Conservation (phyloP, 116 monocot genomes). For the Posidonia oceanica region DNA sequence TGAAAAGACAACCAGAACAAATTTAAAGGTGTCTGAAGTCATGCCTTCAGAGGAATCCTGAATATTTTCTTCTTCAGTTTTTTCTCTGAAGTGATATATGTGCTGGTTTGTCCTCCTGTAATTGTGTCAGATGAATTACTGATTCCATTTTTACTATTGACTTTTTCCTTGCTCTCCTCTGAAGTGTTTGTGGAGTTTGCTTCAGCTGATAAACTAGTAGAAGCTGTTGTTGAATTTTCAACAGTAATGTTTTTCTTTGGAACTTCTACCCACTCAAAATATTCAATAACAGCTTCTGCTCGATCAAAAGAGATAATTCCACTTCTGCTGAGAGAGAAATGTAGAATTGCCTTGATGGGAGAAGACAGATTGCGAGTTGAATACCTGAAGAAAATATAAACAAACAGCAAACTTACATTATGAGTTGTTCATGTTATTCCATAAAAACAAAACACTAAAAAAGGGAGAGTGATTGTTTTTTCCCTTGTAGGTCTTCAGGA, state of each 20-base stretch:
- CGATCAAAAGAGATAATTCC: slow-evolving; percentile 85
- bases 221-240: slow-evolving; percentile 27
- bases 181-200: slow-evolving; percentile 18
- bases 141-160: slow-evolving; percentile 24
- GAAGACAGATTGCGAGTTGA: slow-evolving; percentile 62
- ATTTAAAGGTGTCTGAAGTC: too few species aligned
- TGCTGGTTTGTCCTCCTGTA: slow-evolving; percentile 22
- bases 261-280: slow-evolving; percentile 95
- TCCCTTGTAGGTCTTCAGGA: too few species aligned
- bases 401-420: too few species aligned
- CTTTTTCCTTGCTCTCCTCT: slow-evolving; percentile 21
- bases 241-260: slow-evolving; percentile 64
- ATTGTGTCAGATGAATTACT: slow-evolving; percentile 22
- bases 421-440: too few species aligned
- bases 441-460: too few species aligned
- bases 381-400: slow-evolving; percentile 33
- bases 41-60: slow-evolving; percentile 80
- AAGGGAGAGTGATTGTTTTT: not conserved
- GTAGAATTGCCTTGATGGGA: slow-evolving; percentile 85
- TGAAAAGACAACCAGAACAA: too few species aligned
- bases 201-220: slow-evolving; percentile 26
- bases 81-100: slow-evolving; percentile 49
- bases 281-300: slow-evolving; percentile 93
- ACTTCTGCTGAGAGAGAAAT: slow-evolving; percentile 90
- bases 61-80: slow-evolving; percentile 88